Conservation (phyloP, 441 rosid species). For the Hura crepitans region DNA sequence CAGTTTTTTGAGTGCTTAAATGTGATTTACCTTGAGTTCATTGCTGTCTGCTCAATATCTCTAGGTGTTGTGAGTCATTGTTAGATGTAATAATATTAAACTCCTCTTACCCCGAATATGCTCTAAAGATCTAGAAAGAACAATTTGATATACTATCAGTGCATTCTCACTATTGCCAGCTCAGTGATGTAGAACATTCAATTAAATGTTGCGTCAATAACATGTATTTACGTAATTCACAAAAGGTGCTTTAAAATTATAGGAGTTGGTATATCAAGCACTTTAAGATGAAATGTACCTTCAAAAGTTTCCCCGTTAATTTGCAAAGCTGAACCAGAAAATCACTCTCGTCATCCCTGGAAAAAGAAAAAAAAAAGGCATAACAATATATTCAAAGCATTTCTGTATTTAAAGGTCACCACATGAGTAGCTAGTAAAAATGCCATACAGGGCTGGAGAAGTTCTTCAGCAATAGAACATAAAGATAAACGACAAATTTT, state of each 20-base stretch:
- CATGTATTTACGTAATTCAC: background rate
- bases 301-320: slow-evolving; percentile 72
- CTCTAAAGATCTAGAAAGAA: background rate
- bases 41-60: background rate
- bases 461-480: background rate
- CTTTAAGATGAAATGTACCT: slow-evolving; percentile 40
- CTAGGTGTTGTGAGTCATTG: background rate
- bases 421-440: background rate
- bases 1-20: background rate
- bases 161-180: background rate
- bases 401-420: background rate
- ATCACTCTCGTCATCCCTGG: slow-evolving; percentile 80
- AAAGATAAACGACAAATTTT: background rate
- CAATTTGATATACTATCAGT: background rate
- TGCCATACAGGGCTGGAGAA: background rate
- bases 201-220: background rate
- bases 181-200: background rate
- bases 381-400: background rate
- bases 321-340: slow-evolving; percentile 80
- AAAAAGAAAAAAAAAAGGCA: slow-evolving; percentile 24
- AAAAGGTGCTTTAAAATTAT: background rate
- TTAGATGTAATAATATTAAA: background rate
- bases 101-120: background rate
- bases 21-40: background rate
- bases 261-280: slow-evolving; percentile 5